phyloP scores from a whole-genome alignment of 768 basidiomycete genomes.

The Rhodotorula babjevae region DNA sequence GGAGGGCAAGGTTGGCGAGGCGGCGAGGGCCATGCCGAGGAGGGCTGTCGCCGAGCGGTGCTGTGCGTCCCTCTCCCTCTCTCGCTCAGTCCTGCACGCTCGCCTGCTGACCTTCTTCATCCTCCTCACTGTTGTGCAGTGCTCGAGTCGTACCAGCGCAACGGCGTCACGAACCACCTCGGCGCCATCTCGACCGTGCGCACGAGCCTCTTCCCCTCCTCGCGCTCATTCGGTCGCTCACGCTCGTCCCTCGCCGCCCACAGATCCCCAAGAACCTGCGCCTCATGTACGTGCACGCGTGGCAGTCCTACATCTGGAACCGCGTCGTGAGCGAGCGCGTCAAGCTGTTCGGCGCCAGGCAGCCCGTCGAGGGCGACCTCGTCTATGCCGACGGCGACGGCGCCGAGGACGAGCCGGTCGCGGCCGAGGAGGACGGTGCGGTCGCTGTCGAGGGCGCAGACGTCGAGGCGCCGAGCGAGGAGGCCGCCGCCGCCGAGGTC shows the following conservation, averaged over 20 bases:
- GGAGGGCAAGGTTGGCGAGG: slow-evolving; percentile 72
- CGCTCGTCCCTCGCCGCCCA: background rate
- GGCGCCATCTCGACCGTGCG: slow-evolving; percentile 76
- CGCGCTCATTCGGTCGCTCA: background rate
- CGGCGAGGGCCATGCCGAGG: slow-evolving; percentile 78
- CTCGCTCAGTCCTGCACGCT: no score
- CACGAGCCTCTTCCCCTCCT: slow-evolving; percentile 36
- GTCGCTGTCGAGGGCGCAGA: slow-evolving; percentile 16
- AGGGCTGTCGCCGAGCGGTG: slow-evolving; percentile 89
- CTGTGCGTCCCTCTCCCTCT: slow-evolving; percentile 40
- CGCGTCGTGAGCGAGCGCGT: slow-evolving; percentile 92
- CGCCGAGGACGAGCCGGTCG: slow-evolving; percentile 30
- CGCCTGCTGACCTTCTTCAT: background rate
- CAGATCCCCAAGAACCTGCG: slow-evolving; percentile 93
- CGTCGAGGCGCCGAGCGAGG: slow-evolving; percentile 39
- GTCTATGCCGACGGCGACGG: slow-evolving; percentile 54
- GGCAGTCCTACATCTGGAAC: slow-evolving; percentile 99
- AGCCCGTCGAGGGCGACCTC: slow-evolving; percentile 81
- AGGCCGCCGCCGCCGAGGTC: background rate
- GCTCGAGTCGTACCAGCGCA: slow-evolving; percentile 29
- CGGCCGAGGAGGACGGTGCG: slow-evolving; percentile 29
- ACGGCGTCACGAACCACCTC: slow-evolving; percentile 50
- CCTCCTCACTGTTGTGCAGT: background rate
- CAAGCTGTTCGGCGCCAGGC: slow-evolving; percentile 64
- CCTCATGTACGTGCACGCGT: slow-evolving; percentile 96